A percentile compares a stretch with the other conserved stretches of the same genome.
Evolutionary conservation across 352 stramenopile species (phyloP).

Genomic region (Plasmopara halstedii): DNA sequence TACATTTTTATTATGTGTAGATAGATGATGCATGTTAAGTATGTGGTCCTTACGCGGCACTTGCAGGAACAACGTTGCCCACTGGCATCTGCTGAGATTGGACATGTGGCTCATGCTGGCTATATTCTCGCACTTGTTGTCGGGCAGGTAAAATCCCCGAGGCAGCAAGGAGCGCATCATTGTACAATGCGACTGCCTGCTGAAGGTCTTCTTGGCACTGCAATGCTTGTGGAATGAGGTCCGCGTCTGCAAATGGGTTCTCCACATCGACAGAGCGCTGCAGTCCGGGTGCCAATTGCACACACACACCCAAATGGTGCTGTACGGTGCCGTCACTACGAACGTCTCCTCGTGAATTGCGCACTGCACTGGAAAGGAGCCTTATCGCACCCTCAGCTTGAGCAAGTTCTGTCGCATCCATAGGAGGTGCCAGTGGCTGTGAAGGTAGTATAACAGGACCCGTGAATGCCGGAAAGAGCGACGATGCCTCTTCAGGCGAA

Average conservation of each 20-base stretch:
- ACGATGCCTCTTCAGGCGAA: constrained; percentile 3
- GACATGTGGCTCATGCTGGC: constrained; percentile 17
- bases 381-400: constrained; percentile 27
- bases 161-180: constrained; percentile 30
- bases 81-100: constrained; percentile 16
- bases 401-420: constrained; percentile 30
- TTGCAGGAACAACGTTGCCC: constrained; percentile 25
- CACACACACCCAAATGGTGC: constrained; percentile 28
- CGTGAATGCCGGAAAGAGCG: constrained; percentile 16
- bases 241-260: constrained; percentile 29
- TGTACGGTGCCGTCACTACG: constrained; percentile 27
- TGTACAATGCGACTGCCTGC: constrained; percentile 28
- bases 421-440: constrained; percentile 13
- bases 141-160: constrained; percentile 12
- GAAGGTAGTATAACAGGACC: constrained; percentile 8
- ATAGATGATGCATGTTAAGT: too few relatives aligned
- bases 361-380: constrained; percentile 21
- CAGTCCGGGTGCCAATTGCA: constrained; percentile 22
- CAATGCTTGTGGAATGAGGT: constrained; percentile 34
- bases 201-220: constrained; percentile 36
- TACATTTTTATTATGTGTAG: too few relatives aligned
- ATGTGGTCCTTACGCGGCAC: constrained; percentile 17
- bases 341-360: constrained; percentile 23
- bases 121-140: constrained; percentile 12
- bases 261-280: constrained; percentile 26